A percentile compares a stretch with the other conserved stretches of the same genome.
These are phyloP conservation scores for Cornus suecica DNA, from an alignment of 148 eudicot genomes.

Conservation along the genomic window DNA sequence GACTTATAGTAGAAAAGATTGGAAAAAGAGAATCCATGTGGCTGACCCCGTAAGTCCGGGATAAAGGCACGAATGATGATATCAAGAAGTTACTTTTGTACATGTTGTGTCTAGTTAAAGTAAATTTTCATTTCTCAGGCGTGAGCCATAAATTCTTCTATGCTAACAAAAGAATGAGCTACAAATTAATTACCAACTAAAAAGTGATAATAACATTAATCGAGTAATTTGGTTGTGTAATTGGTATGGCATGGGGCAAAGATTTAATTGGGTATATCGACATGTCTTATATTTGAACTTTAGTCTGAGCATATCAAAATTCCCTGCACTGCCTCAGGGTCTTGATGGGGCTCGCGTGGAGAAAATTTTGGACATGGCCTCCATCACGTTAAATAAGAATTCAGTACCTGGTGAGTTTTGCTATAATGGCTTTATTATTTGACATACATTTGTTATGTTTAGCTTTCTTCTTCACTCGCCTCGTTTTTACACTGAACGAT, in stretches of 20 bases:
- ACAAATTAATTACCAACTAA: no score
- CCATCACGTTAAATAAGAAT: conserved; percentile 82
- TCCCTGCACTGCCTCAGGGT: conserved; percentile 32
- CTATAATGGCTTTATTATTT: background rate
- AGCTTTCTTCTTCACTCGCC: background rate
- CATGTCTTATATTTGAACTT: background rate
- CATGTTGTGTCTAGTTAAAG: background rate
- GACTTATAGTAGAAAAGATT: no score
- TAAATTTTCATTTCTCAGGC: background rate
- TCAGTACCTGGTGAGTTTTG: conserved; percentile 66
- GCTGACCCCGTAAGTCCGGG: no score
- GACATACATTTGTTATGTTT: background rate
- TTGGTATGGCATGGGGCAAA: background rate
- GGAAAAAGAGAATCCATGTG: no score
- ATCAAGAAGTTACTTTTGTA: background rate
- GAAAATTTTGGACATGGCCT: conserved; percentile 83
- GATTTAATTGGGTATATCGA: background rate
- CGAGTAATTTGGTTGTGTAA: background rate
- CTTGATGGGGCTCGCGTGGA: conserved; percentile 83
- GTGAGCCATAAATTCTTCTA: background rate
- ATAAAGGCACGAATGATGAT: no score
- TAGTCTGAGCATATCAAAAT: conserved; percentile 7
- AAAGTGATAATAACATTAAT: no score
- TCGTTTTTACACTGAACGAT: background rate
- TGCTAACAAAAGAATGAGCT: background rate